These are phyloP conservation scores for Trichophaea hybrida DNA, from an alignment of 2,329 filamentous ascomycete genomes.

Conservation along the genomic window DNA sequence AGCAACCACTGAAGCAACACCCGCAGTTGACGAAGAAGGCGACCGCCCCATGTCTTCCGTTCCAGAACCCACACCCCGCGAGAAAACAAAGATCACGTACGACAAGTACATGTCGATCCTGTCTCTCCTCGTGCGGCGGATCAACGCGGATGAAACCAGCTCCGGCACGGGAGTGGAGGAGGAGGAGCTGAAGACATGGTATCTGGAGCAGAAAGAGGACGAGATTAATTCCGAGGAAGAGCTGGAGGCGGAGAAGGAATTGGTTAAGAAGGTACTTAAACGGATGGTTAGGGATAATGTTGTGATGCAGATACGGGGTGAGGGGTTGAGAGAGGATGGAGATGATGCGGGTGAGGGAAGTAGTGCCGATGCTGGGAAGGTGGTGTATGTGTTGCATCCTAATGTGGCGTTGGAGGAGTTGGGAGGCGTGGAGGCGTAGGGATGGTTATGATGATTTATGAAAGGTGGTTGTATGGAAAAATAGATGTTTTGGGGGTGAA, in stretches of 20 bases:
- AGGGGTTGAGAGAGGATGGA: constrained; percentile 70
- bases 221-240: constrained; percentile 71
- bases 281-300: constrained; percentile 77
- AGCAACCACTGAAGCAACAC: constrained; percentile 32
- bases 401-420: constrained; percentile 39
- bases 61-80: constrained; percentile 31
- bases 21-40: constrained; percentile 37
- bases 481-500: too few relatives aligned
- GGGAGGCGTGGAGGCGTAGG: not conserved
- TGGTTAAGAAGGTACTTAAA: constrained; percentile 77
- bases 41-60: constrained; percentile 40
- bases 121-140: constrained; percentile 65
- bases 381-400: constrained; percentile 82
- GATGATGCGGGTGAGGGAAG: constrained; percentile 38
- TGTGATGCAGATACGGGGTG: constrained; percentile 53
- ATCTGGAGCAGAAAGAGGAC: constrained; percentile 77
- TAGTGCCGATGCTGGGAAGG: constrained; percentile 31
- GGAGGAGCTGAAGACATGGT: constrained; percentile 72
- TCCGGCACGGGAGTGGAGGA: constrained; percentile 72
- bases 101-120: constrained; percentile 89
- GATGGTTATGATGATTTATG: not conserved
- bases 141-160: constrained; percentile 66
- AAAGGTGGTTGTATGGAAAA: too few relatives aligned
- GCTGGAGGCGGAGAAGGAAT: constrained; percentile 55
- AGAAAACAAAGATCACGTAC: constrained; percentile 80